Conservation (phyloP, 495 filamentous ascomycete species). For the Astrocystis sublimbata region DNA sequence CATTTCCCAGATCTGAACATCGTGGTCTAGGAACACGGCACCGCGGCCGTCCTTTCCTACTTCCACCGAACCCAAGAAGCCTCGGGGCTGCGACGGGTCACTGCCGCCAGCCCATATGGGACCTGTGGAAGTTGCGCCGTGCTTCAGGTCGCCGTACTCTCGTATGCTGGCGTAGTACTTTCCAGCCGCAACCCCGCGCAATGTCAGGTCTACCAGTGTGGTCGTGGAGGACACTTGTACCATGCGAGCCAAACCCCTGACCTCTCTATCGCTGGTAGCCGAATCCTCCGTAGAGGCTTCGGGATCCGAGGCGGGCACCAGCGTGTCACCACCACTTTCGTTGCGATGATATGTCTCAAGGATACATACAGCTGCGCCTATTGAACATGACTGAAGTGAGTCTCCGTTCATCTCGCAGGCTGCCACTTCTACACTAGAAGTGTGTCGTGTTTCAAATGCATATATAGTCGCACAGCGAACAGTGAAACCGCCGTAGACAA, state of each 20-base stretch:
- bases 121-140: slow-evolving; percentile 77
- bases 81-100: slow-evolving; percentile 51
- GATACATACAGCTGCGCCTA: slow-evolving; percentile 92
- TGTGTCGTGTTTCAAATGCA: slow-evolving; percentile 7
- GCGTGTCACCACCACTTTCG: slow-evolving; percentile 28
- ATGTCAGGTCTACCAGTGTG: slow-evolving; percentile 83
- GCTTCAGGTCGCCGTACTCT: slow-evolving; percentile 84
- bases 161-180: slow-evolving; percentile 81
- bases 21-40: slow-evolving; percentile 74
- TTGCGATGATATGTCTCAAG: slow-evolving; percentile 76
- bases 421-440: slow-evolving; percentile 1
- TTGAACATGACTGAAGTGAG: slow-evolving; percentile 16
- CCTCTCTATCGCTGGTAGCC: slow-evolving; percentile 42
- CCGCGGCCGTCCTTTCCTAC: slow-evolving; percentile 70
- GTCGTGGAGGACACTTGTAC: slow-evolving; percentile 73
- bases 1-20: slow-evolving; percentile 90
- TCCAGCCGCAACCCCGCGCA: slow-evolving; percentile 81
- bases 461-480: neutral
- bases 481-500: too few species aligned
- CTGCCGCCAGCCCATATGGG: slow-evolving; percentile 67
- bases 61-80: slow-evolving; percentile 70
- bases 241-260: slow-evolving; percentile 78
- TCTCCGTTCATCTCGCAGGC: slow-evolving; percentile 21
- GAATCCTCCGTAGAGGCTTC: slow-evolving; percentile 50
- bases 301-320: slow-evolving; percentile 31